phyloP scores from a whole-genome alignment of 139 green algal species.

The Desmodesmus armatus region DNA sequence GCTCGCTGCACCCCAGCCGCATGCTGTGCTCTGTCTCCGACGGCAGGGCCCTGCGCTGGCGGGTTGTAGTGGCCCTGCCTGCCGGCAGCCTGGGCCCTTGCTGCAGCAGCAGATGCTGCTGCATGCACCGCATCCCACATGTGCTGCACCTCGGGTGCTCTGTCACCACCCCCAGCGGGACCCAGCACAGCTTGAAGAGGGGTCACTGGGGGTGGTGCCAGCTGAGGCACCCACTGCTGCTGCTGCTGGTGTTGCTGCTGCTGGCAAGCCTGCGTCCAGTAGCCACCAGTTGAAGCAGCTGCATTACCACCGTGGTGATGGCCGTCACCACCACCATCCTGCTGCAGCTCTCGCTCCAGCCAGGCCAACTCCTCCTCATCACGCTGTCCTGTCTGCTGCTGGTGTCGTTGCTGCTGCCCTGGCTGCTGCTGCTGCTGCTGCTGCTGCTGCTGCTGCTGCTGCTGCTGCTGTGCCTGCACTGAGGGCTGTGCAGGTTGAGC shows the following conservation, averaged over 20 bases:
- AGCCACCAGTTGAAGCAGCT: slow-evolving; percentile 12
- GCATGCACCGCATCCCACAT: slow-evolving; percentile 33
- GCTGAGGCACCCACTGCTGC: too few species aligned
- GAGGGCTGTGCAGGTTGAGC: too few species aligned
- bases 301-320: neutral
- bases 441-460: neutral
- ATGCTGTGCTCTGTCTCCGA: neutral
- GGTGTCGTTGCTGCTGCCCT: neutral
- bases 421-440: too few species aligned
- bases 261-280: too few species aligned
- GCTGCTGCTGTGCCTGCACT: too few species aligned
- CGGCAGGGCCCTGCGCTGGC: too few species aligned
- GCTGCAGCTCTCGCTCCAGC: slow-evolving; percentile 30
- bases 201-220: too few species aligned
- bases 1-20: neutral
- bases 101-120: neutral
- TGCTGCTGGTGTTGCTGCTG: too few species aligned
- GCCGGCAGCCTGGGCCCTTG: neutral
- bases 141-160: slow-evolving; percentile 4
- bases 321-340: too few species aligned
- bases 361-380: neutral
- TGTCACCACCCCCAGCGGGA: too few species aligned
- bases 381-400: neutral
- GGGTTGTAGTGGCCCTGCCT: too few species aligned
- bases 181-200: too few species aligned